Evolutionary conservation across 163 green algal species (phyloP), one percentile per base, ranked within the genome.

Genomic region (Chlamydomonas reinhardtii): DNA sequence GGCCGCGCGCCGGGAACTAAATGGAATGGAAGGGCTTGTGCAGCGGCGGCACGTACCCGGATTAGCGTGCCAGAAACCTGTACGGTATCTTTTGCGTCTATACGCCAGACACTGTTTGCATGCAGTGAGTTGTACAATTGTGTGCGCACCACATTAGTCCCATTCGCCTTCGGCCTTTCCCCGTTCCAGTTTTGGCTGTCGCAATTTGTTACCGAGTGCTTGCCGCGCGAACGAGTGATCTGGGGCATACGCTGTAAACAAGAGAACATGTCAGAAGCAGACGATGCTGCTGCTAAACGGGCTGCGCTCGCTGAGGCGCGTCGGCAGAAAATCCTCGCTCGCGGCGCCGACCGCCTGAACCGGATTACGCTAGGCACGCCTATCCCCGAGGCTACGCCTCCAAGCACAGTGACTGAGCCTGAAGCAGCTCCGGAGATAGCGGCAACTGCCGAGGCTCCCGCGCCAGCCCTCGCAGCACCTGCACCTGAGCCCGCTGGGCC

Each of bases 261-360:
- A 48, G 39, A 25, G 3, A 69, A 69, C 62, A 69, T 69, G 62
- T 69, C 62, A 31, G 27, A 20, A 32, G 43, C 24, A 64, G 78
- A 85, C 34, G 54, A 61, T 8, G 78, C 59, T 20, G 78, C 68
- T 62, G 68, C 78, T 3, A 85, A 76, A 27, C 78, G 78, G 12
- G 78, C 78, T 2, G 78, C 78, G 32, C 68, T 70, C 14, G 78
- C 78, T 4, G 78, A 85, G 68, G 78, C 78, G 4, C 78, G 78
- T 24, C 68, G 78, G 32, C 78, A 85, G 34, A 85, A 85, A 32
- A 85, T 85, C 34, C 62, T 85, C 2, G 78, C 78, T 19, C 24
- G 78, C 43, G 78, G 78, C 31, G 16, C 78, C 14, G 78, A 77
- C 17, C 68, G 78, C 19, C 78, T 85, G 1, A 77, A 72, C 66